Conservation (phyloP, 768 basidiomycete species). For the Agaricus blazei region DNA sequence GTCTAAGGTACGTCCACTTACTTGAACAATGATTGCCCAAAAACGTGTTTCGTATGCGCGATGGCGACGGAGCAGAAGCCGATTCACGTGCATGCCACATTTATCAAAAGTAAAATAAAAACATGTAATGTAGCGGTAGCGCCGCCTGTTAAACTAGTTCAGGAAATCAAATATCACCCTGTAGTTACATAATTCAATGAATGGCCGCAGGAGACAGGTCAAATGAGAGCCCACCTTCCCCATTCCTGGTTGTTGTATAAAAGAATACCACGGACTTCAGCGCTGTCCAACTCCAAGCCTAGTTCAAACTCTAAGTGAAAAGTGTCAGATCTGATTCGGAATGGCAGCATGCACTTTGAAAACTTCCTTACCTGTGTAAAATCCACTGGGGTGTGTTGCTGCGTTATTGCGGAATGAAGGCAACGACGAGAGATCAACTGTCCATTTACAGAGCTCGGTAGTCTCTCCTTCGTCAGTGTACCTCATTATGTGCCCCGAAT, state of each 20-base stretch:
- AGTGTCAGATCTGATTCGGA: neutral
- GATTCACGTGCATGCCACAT: neutral
- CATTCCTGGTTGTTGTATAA: slow-evolving; percentile 74
- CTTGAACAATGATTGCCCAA: neutral
- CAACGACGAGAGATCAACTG: slow-evolving; percentile 72
- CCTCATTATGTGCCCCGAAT: slow-evolving; percentile 69
- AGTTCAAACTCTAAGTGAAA: slow-evolving; percentile 67
- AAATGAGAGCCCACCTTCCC: slow-evolving; percentile 53
- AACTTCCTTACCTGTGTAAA: slow-evolving; percentile 63
- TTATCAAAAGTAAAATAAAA: neutral
- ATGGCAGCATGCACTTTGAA: neutral
- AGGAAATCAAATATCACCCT: slow-evolving; percentile 49
- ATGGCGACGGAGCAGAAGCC: slow-evolving; percentile 18
- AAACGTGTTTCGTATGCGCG: slow-evolving; percentile 10
- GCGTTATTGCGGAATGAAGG: slow-evolving; percentile 78
- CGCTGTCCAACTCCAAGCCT: slow-evolving; percentile 79
- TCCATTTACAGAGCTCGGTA: slow-evolving; percentile 79
- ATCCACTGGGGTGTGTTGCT: slow-evolving; percentile 50
- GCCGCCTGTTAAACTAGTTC: slow-evolving; percentile 19
- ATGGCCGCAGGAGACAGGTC: neutral
- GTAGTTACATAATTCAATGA: slow-evolving; percentile 7
- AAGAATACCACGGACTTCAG: slow-evolving; percentile 79
- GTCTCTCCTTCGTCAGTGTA: slow-evolving; percentile 85
- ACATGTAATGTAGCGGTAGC: neutral
- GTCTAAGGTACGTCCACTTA: too few species aligned